Base-by-base conservation (phyloP, 768 basidiomycete genomes). In the Holtermanniella nyarrowii region DNA sequence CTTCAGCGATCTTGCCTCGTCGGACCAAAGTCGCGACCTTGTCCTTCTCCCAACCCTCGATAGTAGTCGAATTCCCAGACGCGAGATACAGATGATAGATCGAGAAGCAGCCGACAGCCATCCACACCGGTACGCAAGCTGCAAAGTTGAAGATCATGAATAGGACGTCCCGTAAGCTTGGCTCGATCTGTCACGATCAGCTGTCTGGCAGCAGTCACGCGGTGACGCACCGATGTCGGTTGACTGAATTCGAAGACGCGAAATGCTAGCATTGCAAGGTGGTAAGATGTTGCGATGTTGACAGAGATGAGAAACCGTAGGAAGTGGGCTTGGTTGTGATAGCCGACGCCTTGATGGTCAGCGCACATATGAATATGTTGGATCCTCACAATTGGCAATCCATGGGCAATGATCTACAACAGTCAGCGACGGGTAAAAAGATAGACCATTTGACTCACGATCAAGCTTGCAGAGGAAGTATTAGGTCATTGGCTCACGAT, bases 41-140 rank as follows among this genome's bases (percentile, higher is more conserved):
- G 65, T 97, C 90, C 73, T 97, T 97, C 71, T 99, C 95, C 87
- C 88, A 93, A 0, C 85, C 82, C 73, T 99, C 95, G 46, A 99
- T 96, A 0, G 95, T 97, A 0, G 93, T 99, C 1, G 83, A 81
- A 70, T 99, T 99, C 10, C 77, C 78, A 4, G 78, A 60, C 23
- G 96, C 69, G 46, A 79, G 77, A 63, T 83, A 85, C 56, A 91
- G 80, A 59, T 97, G 95, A 65, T 90, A 97, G 20, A 96, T 51
- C 48, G 89, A 93, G 76, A 99, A 96, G 24, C 79, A 80, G 2
- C 93, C 91, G 39, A 99, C 95, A 24, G 81, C 76, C 42, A 96
- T 70, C 26, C 90, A 71, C 14, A 96, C 91, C 1, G 91, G 93
- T 16, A 85, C 71, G 66, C 88, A 91, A 1, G 84, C 73, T 3